A percentile compares a stretch with the other conserved stretches of the same genome.
Evolutionary conservation across 2,329 filamentous ascomycete species (phyloP).

Genomic region (Colletotrichum sojae): DNA sequence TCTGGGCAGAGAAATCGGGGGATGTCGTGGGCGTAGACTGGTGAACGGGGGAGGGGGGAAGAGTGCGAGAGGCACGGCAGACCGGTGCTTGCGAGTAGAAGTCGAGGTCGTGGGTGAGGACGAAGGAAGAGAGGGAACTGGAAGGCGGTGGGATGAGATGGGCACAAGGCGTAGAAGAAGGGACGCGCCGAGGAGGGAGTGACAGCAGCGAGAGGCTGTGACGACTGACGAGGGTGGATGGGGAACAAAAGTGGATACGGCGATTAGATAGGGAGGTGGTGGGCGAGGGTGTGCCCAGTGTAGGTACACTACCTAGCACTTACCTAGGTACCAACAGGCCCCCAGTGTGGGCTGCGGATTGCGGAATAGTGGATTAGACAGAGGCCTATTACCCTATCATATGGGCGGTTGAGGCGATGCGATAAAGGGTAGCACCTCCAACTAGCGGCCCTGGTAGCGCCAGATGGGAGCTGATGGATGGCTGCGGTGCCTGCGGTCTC

Average conservation of each 20-base stretch:
- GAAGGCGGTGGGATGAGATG: constrained; percentile 25
- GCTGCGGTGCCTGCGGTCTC: background rate
- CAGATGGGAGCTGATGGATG: constrained; percentile 11
- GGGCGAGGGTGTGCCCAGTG: background rate
- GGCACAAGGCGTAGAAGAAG: constrained; percentile 38
- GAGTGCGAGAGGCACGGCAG: background rate
- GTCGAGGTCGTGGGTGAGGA: constrained; percentile 28
- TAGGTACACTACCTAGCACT: no score
- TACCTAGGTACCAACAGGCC: background rate
- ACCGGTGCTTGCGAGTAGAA: constrained; percentile 11
- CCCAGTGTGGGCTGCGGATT: constrained; percentile 17
- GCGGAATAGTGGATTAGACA: background rate
- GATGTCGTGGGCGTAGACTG: constrained; percentile 26
- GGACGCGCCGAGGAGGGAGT: constrained; percentile 36
- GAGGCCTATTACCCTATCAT: background rate
- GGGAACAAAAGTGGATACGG: constrained; percentile 28
- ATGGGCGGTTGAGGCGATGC: constrained; percentile 26
- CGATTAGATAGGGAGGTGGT: constrained; percentile 38
- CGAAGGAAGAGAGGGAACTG: constrained; percentile 14
- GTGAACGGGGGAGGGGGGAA: constrained; percentile 11
- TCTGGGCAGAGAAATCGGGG: constrained; percentile 33
- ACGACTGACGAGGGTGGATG: constrained; percentile 40
- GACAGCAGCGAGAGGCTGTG: constrained; percentile 36
- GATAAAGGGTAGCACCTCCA: constrained; percentile 40
- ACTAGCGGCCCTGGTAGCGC: constrained; percentile 21